Evolutionary conservation across 2,329 filamentous ascomycete species (phyloP), one percentile per base, ranked within the genome.

Genomic region (Fusarium staphyleae): DNA sequence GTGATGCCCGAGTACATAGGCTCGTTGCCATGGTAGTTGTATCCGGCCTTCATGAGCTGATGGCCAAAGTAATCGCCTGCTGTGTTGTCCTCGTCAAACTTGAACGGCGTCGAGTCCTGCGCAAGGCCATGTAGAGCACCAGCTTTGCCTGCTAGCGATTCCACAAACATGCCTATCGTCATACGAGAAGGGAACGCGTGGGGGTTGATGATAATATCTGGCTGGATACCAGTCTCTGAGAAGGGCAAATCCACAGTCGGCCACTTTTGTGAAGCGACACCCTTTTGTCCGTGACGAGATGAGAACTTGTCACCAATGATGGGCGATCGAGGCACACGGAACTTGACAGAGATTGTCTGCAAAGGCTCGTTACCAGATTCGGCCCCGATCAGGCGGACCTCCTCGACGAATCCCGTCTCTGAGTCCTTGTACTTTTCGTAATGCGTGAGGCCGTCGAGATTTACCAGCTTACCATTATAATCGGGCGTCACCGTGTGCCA

Each of bases 91-190:
- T 98, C 93, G 70, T 91, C 88, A 73, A 98, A 99, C 63, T 88
- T 87, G 83, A 97, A 99, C 1, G 95, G 95, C 0, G 95, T 98
- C 36, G 87, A 93, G 73, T 99, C 95, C 74, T 98, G 95, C 0
- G 95, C 90, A n/a, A 97, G 82, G 39, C 95, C 95, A 72, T 99
- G 95, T 29, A 99, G 83, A 12, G 93, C 90, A 39, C 95, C 95
- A 9, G 93, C 87, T 78, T 99, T 99, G 56, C 95, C 95, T 9
- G 95, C 95, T 45, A 99, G 83, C 5, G 93, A 97, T 78, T 99
- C 95, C 70, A 99, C 87, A 75, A 99, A 98, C 91, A 98, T 98
- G 70, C 95, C 95, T 71, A 99, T 99, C 15, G 95, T 99, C 95
- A 99, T 99, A 76, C 95, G 93, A 37, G 93, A 98, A 7, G 95